These are phyloP conservation scores for Guillardia theta DNA, from an alignment of 78 protist genomes.

Conservation along the genomic window DNA sequence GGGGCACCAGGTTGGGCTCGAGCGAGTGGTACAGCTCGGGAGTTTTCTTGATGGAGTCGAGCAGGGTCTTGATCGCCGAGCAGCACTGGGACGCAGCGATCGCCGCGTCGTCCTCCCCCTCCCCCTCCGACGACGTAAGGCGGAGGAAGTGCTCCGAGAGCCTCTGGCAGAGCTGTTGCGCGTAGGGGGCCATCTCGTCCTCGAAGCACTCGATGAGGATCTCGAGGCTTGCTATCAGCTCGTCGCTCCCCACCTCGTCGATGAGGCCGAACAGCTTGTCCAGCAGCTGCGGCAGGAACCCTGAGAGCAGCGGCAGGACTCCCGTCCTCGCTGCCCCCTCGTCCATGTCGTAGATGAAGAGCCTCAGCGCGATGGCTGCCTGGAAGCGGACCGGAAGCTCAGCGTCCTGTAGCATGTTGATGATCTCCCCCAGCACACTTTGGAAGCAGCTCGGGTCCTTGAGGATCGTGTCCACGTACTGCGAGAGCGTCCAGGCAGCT, in stretches of 20 bases:
- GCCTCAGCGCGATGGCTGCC: not conserved
- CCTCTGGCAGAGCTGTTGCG: not conserved
- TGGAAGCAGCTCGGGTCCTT: not conserved
- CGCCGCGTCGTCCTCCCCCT: not conserved
- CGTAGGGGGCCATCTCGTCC: constrained; percentile 62
- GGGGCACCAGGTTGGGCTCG: not conserved
- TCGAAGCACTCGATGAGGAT: constrained; percentile 58
- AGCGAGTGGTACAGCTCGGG: not conserved
- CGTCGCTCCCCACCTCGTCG: constrained; percentile 66
- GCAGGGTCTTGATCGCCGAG: not conserved
- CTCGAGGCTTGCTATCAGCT: constrained; percentile 57
- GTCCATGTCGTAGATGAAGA: not conserved
- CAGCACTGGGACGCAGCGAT: not conserved
- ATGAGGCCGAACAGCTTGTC: constrained; percentile 62
- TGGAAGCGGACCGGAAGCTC: not conserved
- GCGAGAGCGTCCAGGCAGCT: not conserved
- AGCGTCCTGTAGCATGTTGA: not conserved
- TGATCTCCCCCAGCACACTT: too few species aligned
- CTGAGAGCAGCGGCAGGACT: not conserved
- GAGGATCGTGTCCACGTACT: not conserved
- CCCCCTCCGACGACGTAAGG: not conserved
- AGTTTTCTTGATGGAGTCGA: not conserved
- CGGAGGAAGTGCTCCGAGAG: constrained; percentile 3
- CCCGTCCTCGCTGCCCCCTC: not conserved
- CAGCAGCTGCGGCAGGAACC: constrained; percentile 58